These are phyloP conservation scores for Ceratocystis lukuohia DNA, from an alignment of 2,329 filamentous ascomycete species.

Conservation along the genomic window DNA sequence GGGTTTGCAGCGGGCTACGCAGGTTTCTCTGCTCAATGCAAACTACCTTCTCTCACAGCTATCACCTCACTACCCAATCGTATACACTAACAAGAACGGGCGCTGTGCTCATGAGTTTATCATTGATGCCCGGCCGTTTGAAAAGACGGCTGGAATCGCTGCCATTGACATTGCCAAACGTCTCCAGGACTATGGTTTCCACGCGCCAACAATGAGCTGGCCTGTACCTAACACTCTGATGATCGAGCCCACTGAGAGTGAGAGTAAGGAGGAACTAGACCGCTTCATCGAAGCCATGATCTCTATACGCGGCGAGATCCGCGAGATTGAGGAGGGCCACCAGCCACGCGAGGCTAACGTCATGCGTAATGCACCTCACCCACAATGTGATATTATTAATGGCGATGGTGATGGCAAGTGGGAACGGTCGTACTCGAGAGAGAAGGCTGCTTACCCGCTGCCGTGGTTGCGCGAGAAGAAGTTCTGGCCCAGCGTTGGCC, in stretches of 20 bases:
- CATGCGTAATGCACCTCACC: constrained; percentile 80
- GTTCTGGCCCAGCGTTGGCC: constrained; percentile 83
- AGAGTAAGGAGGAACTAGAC: constrained; percentile 84
- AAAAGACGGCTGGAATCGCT: constrained; percentile 69
- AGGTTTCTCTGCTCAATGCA: constrained; percentile 85
- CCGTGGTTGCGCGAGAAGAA: constrained; percentile 83
- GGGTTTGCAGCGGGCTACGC: constrained; percentile 77
- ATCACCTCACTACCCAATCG: constrained; percentile 70
- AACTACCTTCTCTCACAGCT: constrained; percentile 91
- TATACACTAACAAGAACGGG: constrained; percentile 83
- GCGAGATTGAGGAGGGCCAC: constrained; percentile 65
- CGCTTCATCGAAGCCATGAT: constrained; percentile 86
- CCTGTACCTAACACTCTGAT: constrained; percentile 90
- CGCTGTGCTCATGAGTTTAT: constrained; percentile 97
- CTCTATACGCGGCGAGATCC: constrained; percentile 73
- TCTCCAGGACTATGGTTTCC: constrained; percentile 93
- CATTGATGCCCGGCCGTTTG: constrained; percentile 74
- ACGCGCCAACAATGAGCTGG: constrained; percentile 95
- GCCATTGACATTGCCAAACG: constrained; percentile 94
- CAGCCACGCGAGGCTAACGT: constrained; percentile 66
- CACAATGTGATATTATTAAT: constrained; percentile 62
- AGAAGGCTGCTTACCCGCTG: constrained; percentile 77
- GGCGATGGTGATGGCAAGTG: constrained; percentile 46
- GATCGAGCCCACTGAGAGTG: constrained; percentile 94
- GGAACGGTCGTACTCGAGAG: constrained; percentile 67